Evolutionary conservation across 2,329 filamentous ascomycete genomes (phyloP), one percentile per base, ranked within the genome.

Genomic region (Ascocoryne sarcoides): DNA sequence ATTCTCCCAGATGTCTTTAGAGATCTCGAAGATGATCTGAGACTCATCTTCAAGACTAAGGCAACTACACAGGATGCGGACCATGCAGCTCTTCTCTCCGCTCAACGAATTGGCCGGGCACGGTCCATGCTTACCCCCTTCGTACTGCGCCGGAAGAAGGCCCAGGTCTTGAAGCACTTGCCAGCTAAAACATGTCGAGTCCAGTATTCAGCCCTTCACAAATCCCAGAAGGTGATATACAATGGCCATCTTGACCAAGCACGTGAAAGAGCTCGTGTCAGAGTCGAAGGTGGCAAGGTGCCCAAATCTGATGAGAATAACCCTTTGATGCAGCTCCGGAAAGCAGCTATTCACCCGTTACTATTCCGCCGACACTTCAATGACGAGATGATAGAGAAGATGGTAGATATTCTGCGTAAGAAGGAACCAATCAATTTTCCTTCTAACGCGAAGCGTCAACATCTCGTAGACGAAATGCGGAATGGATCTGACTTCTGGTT

Each of bases 111-210:
- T 42, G 76, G 78, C 42, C 76, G 89, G 32, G 92, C 92, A 2
- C 80, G 89, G 40, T 87, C 84, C 0, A 98, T 98, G 69, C 77
- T 98, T 56, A 87, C 89, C 17, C 92, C 92, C 0, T 98, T 98
- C 58, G 92, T 98, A 39, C 68, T 98, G 2, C 86, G 94, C 47
- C 77, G 92, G 5, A 90, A 92, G 65, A 98, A 98, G 66, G 78
- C 85, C 36, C 88, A 96, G 56, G 89, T 95, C 7, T 71, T 96
- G n/a, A 68, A 68, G 34, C 83, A 92, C 56, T 72, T 98, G 48
- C 89, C 92, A 0, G 69, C 71, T 37, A 96, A 96, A 66, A 78
- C 75, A 9, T 78, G 79, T 44, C 76, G 78, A 3, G 80, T 95
- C 1, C 79, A 89, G 46, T 82, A 83, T 56, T 95, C 90, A 60